A percentile compares a stretch with the other conserved stretches of the same genome.
These are phyloP conservation scores for Nepenthes gracilis DNA, from an alignment of 148 eudicot genomes.

Conservation along the genomic window DNA sequence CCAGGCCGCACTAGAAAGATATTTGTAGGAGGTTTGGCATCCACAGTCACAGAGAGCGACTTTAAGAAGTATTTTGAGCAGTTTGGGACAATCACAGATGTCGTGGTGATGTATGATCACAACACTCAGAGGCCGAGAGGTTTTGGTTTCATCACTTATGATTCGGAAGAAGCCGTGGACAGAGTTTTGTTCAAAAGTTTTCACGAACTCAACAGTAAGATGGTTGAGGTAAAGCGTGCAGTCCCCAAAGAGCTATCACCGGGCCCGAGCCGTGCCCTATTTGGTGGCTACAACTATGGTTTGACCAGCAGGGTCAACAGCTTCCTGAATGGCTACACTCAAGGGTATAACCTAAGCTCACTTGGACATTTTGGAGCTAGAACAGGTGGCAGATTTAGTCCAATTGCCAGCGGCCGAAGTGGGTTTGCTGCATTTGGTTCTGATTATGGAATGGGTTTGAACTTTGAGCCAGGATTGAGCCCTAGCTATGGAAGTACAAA, in stretches of 20 bases:
- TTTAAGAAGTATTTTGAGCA: slow-evolving; percentile 54
- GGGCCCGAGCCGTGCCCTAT: slow-evolving; percentile 35
- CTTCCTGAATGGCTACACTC: slow-evolving; percentile 37
- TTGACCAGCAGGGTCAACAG: slow-evolving; percentile 21
- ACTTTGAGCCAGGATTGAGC: slow-evolving; percentile 38
- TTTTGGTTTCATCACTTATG: slow-evolving; percentile 63
- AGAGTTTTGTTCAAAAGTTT: slow-evolving; percentile 39
- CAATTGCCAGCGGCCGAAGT: slow-evolving; percentile 33
- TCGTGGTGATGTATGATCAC: slow-evolving; percentile 65
- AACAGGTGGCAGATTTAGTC: slow-evolving; percentile 38
- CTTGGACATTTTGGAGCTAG: slow-evolving; percentile 46
- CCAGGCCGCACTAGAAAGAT: slow-evolving; percentile 55
- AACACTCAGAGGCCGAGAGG: slow-evolving; percentile 68
- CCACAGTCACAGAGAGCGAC: slow-evolving; percentile 51
- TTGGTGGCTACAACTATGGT: slow-evolving; percentile 31
- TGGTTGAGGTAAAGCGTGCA: slow-evolving; percentile 65
- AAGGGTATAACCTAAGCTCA: slow-evolving; percentile 30
- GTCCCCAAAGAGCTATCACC: slow-evolving; percentile 64
- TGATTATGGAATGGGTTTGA: slow-evolving; percentile 29
- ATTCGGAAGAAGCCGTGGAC: slow-evolving; percentile 61
- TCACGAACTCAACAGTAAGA: slow-evolving; percentile 54
- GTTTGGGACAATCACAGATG: slow-evolving; percentile 59
- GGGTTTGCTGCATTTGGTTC: slow-evolving; percentile 42
- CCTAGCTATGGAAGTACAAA: slow-evolving; percentile 25
- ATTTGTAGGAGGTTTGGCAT: slow-evolving; percentile 63